These are phyloP conservation scores for Chara braunii DNA, from an alignment of 139 green algal species.

Conservation along the genomic window DNA sequence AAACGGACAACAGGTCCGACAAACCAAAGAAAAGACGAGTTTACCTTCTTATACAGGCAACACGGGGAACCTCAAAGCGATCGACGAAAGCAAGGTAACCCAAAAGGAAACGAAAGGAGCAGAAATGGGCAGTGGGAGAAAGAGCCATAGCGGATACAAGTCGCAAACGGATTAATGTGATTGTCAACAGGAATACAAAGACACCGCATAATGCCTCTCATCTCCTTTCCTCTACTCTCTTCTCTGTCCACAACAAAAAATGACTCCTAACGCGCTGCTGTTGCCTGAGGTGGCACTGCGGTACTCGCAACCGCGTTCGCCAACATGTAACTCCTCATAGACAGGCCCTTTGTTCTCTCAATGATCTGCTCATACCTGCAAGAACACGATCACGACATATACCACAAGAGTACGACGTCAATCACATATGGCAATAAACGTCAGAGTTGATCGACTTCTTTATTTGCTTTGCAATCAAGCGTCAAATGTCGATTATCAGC, in stretches of 20 bases:
- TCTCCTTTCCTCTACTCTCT: background rate
- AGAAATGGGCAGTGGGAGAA: background rate
- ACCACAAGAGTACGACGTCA: conserved; percentile 6
- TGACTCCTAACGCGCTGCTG: conserved; percentile 1
- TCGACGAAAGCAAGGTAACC: no score
- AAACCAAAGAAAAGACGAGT: background rate
- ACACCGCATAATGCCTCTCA: background rate
- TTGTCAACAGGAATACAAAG: background rate
- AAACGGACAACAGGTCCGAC: no score
- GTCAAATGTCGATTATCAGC: conserved; percentile 1
- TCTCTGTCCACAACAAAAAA: background rate
- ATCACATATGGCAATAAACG: conserved; percentile 15
- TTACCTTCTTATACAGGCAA: background rate
- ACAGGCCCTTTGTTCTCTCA: conserved; percentile 80
- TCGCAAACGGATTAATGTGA: background rate
- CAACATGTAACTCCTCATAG: conserved; percentile 75
- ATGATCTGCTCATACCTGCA: conserved; percentile 63
- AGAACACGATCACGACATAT: background rate
- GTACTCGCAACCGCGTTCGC: conserved; percentile 66
- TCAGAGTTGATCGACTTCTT: conserved; percentile 4
- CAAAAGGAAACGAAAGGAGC: background rate
- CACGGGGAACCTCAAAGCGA: no score
- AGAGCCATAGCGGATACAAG: background rate
- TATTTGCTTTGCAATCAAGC: conserved; percentile 7
- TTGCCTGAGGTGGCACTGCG: background rate